These are phyloP conservation scores for Talaromyces ruber DNA, from an alignment of 495 filamentous ascomycete species.

Conservation along the genomic window DNA sequence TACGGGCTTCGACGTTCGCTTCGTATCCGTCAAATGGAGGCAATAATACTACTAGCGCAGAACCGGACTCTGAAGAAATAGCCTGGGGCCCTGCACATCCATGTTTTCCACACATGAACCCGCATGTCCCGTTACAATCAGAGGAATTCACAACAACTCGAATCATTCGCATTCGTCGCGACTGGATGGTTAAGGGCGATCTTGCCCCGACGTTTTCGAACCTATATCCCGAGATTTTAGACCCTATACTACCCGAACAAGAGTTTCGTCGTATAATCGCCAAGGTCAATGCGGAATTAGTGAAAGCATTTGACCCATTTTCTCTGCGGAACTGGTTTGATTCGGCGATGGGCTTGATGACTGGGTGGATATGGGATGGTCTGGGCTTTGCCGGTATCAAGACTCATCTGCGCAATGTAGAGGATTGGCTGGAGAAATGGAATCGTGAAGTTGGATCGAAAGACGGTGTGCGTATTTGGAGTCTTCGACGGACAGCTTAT, in stretches of 20 bases:
- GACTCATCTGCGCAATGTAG: constrained; percentile 53
- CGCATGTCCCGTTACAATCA: constrained; percentile 73
- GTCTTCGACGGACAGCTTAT: constrained; percentile 75
- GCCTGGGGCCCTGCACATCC: constrained; percentile 84
- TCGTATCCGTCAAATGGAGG: constrained; percentile 19
- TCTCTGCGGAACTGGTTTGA: constrained; percentile 64
- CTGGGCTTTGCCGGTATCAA: constrained; percentile 66
- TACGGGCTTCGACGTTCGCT: constrained; percentile 18
- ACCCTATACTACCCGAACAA: constrained; percentile 69
- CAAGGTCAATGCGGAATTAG: constrained; percentile 63
- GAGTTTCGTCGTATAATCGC: constrained; percentile 76
- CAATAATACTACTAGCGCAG: constrained; percentile 40
- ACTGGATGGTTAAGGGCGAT: constrained; percentile 87
- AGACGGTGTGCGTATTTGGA: constrained; percentile 61
- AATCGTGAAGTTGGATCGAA: constrained; percentile 54
- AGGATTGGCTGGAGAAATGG: constrained; percentile 73
- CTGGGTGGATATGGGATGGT: constrained; percentile 93
- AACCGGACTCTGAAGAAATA: constrained; percentile 42
- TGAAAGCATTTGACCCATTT: constrained; percentile 67
- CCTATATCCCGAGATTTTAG: constrained; percentile 89
- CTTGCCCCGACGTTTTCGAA: constrained; percentile 90
- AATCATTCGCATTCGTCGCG: constrained; percentile 81
- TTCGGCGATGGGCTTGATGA: constrained; percentile 63
- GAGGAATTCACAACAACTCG: constrained; percentile 67
- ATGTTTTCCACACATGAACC: constrained; percentile 88